phyloP scores from a whole-genome alignment of 352 stramenopile species.

The Phytophthora meadii region DNA sequence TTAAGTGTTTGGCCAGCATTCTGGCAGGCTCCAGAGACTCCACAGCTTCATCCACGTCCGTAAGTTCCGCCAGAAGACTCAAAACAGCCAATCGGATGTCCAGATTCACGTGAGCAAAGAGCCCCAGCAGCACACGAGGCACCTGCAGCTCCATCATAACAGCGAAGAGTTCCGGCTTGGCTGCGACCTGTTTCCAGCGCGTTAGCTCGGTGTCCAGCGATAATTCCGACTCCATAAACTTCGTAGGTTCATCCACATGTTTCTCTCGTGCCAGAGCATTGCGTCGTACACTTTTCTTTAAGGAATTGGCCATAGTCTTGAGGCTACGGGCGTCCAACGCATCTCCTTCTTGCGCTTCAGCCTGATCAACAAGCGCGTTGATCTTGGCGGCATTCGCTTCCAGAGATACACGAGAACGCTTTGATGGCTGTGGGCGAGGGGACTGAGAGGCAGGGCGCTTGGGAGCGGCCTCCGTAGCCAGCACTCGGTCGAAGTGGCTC shows the following conservation, averaged over 20 bases:
- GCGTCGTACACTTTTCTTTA: slow-evolving; percentile 77
- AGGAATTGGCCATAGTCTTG: slow-evolving; percentile 68
- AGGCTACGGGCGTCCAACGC: slow-evolving; percentile 74
- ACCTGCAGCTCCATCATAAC: slow-evolving; percentile 69
- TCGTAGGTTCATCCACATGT: slow-evolving; percentile 72
- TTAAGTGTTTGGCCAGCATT: slow-evolving; percentile 57
- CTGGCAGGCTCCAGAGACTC: slow-evolving; percentile 48
- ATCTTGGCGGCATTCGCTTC: slow-evolving; percentile 39
- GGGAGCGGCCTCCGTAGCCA: slow-evolving; percentile 33
- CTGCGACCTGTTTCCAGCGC: slow-evolving; percentile 65
- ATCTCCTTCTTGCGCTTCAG: slow-evolving; percentile 53
- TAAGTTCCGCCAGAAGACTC: slow-evolving; percentile 72
- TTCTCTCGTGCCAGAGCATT: slow-evolving; percentile 87
- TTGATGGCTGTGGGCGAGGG: neutral
- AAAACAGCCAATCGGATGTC: slow-evolving; percentile 71
- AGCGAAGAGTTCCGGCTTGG: slow-evolving; percentile 61
- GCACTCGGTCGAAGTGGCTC: slow-evolving; percentile 69
- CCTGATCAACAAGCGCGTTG: slow-evolving; percentile 50
- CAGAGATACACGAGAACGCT: slow-evolving; percentile 29
- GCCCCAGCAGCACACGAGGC: slow-evolving; percentile 71
- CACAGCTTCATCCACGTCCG: slow-evolving; percentile 67
- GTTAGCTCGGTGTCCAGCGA: slow-evolving; percentile 62
- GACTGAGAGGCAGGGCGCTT: slow-evolving; percentile 32
- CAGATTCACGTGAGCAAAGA: slow-evolving; percentile 86
- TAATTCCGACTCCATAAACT: slow-evolving; percentile 89